Percentiles rank a stretch among this genome's conserved stretches.
These are phyloP conservation scores for Microdochium bolleyi DNA, from an alignment of 2,329 filamentous ascomycete genomes.

Conservation along the genomic window DNA sequence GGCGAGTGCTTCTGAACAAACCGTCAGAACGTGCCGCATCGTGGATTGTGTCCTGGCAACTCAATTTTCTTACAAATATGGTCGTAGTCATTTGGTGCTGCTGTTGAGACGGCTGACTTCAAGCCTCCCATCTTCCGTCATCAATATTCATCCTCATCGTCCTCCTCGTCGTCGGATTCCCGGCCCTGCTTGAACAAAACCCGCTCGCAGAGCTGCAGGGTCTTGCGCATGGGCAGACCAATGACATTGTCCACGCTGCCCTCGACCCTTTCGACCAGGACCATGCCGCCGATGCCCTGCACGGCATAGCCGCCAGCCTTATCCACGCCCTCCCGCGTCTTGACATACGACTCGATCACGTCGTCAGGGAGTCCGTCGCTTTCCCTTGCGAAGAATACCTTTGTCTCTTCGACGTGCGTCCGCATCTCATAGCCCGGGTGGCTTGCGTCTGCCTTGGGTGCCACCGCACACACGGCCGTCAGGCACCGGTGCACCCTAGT, in stretches of 20 bases:
- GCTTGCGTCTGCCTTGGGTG: conserved; percentile 69
- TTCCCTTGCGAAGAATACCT: conserved; percentile 73
- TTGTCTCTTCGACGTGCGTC: conserved; percentile 80
- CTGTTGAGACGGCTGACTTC: no score
- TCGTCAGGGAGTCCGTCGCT: conserved; percentile 60
- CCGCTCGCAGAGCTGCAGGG: conserved; percentile 77
- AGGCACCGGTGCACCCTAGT: conserved; percentile 71
- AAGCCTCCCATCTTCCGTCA: no score
- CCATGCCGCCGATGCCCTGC: conserved; percentile 78
- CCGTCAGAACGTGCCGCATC: no score
- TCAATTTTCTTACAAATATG: no score
- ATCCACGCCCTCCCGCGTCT: conserved; percentile 84
- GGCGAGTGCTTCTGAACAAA: no score
- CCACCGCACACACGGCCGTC: conserved; percentile 78
- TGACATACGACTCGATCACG: conserved; percentile 69
- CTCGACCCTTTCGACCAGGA: conserved; percentile 83
- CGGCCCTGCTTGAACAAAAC: conserved; percentile 66
- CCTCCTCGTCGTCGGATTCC: conserved; percentile 47
- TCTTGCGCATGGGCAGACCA: conserved; percentile 73
- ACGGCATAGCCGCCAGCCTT: conserved; percentile 96
- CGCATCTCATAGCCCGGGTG: conserved; percentile 82
- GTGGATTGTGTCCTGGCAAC: no score
- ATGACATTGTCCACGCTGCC: conserved; percentile 92
- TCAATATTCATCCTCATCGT: conserved; percentile 35
- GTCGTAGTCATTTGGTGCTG: no score